Conservation (phyloP, 768 basidiomycete genomes). For the Lactarius hengduanensis region DNA sequence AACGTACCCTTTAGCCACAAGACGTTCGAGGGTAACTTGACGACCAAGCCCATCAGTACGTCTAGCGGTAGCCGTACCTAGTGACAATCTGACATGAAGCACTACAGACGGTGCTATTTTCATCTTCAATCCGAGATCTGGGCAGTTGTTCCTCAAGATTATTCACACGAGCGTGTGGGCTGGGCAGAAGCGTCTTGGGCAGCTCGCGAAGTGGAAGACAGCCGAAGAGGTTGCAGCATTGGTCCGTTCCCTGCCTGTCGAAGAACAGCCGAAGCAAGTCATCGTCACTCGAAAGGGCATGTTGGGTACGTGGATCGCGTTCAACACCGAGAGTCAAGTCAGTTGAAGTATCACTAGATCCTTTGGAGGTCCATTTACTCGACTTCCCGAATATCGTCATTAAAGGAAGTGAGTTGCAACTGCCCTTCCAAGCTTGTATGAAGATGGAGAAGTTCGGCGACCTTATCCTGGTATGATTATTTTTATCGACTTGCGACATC, state of each 20-base stretch:
- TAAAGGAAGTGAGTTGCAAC: constrained; percentile 96
- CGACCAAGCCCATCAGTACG: constrained; percentile 96
- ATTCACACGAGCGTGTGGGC: constrained; percentile 99
- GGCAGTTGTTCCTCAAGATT: constrained; percentile 97
- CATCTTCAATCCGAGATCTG: constrained; percentile 99
- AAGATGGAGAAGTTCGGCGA: constrained; percentile 99
- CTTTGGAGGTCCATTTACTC: constrained; percentile 95
- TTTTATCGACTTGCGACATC: background rate
- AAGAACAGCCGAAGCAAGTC: constrained; percentile 99
- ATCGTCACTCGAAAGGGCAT: constrained; percentile 99
- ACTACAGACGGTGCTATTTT: constrained; percentile 86
- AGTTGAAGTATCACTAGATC: constrained; percentile 48
- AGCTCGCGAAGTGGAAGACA: constrained; percentile 99
- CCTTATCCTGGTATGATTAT: constrained; percentile 68
- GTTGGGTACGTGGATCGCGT: constrained; percentile 61
- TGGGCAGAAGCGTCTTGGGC: constrained; percentile 99
- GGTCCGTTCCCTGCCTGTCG: constrained; percentile 96
- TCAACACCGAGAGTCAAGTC: constrained; percentile 14
- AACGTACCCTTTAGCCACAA: constrained; percentile 64
- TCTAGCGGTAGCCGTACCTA: constrained; percentile 5
- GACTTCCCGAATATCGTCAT: constrained; percentile 99
- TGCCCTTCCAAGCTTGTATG: constrained; percentile 99
- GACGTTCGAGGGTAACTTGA: constrained; percentile 99
- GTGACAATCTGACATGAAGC: constrained; percentile 17
- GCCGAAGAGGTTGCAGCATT: constrained; percentile 99